A percentile compares a stretch with the other conserved stretches of the same genome.
These are phyloP conservation scores for Clarireedia sp. DNA, from an alignment of 2,329 filamentous ascomycete genomes.

Conservation along the genomic window DNA sequence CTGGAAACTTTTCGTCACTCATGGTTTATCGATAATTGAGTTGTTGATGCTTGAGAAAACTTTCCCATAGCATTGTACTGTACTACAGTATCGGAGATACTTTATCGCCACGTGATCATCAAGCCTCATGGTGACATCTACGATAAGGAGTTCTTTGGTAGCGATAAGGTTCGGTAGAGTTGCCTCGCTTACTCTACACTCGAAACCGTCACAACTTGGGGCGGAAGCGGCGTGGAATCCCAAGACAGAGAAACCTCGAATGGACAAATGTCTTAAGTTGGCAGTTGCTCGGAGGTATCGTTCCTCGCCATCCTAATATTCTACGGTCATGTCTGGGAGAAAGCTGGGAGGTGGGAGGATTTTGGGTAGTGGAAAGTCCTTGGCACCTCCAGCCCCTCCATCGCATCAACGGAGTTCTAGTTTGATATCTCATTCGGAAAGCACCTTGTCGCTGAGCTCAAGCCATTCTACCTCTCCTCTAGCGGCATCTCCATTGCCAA, in stretches of 20 bases:
- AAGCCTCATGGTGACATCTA: neutral
- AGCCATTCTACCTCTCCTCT: slow-evolving; percentile 54
- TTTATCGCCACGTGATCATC: too few species aligned
- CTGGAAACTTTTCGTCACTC: slow-evolving; percentile 48
- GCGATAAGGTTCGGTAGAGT: neutral
- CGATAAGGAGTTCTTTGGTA: slow-evolving; percentile 2
- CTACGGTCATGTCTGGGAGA: slow-evolving; percentile 62
- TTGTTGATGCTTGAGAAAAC: neutral
- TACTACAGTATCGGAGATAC: neutral
- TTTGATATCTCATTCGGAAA: slow-evolving; percentile 51
- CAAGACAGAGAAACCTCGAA: slow-evolving; percentile 1
- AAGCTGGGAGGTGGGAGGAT: slow-evolving; percentile 90
- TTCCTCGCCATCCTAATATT: slow-evolving; percentile 13
- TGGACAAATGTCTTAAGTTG: slow-evolving; percentile 20
- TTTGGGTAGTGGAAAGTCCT: slow-evolving; percentile 75
- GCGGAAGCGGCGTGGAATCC: neutral
- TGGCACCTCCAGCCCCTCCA: slow-evolving; percentile 56
- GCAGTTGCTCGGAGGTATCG: slow-evolving; percentile 17
- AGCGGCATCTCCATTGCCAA: slow-evolving; percentile 56
- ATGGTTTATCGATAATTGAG: slow-evolving; percentile 12
- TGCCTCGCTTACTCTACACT: slow-evolving; percentile 5
- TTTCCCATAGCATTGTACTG: too few species aligned
- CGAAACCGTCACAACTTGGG: neutral
- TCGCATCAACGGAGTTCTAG: slow-evolving; percentile 29
- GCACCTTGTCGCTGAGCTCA: slow-evolving; percentile 71